Conservation (phyloP, 2,329 filamentous ascomycete species). For the Diaporthe nobilis region DNA sequence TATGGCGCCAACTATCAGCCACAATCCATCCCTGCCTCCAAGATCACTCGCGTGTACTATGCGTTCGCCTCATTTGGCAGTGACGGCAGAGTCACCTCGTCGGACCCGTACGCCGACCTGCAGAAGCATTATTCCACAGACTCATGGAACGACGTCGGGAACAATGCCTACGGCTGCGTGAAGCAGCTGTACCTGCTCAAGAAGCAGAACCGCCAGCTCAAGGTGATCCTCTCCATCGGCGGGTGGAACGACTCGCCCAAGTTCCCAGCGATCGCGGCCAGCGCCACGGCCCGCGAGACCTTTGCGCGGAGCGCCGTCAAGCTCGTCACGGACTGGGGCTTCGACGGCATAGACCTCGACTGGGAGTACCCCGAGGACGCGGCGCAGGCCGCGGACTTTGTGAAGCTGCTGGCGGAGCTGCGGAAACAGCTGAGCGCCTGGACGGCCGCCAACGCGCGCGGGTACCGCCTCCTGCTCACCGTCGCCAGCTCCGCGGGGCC, state of each 20-base stretch:
- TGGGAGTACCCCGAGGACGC: slow-evolving; percentile 67
- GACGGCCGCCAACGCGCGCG: slow-evolving; percentile 47
- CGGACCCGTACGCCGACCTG: slow-evolving; percentile 73
- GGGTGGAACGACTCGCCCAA: slow-evolving; percentile 84
- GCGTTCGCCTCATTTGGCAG: slow-evolving; percentile 63
- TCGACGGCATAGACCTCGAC: slow-evolving; percentile 70
- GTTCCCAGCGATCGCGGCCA: slow-evolving; percentile 75
- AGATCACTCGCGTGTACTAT: slow-evolving; percentile 82
- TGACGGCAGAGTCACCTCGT: slow-evolving; percentile 66
- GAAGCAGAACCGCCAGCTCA: slow-evolving; percentile 81
- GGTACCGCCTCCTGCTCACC: slow-evolving; percentile 52
- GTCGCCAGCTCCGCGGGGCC: slow-evolving; percentile 57
- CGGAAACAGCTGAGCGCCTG: slow-evolving; percentile 54
- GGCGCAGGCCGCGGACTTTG: slow-evolving; percentile 51
- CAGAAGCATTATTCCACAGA: slow-evolving; percentile 80
- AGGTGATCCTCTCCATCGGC: slow-evolving; percentile 85
- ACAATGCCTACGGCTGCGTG: slow-evolving; percentile 81
- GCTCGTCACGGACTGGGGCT: slow-evolving; percentile 77
- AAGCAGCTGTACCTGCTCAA: slow-evolving; percentile 85
- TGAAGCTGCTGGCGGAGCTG: slow-evolving; percentile 59
- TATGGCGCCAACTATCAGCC: slow-evolving; percentile 69
- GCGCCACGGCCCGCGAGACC: slow-evolving; percentile 69
- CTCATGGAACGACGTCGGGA: slow-evolving; percentile 67
- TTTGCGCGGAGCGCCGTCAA: slow-evolving; percentile 80
- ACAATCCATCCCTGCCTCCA: slow-evolving; percentile 75